Conservation (phyloP, 179 eudicot genomes). For the Beta corolliflora region DNA sequence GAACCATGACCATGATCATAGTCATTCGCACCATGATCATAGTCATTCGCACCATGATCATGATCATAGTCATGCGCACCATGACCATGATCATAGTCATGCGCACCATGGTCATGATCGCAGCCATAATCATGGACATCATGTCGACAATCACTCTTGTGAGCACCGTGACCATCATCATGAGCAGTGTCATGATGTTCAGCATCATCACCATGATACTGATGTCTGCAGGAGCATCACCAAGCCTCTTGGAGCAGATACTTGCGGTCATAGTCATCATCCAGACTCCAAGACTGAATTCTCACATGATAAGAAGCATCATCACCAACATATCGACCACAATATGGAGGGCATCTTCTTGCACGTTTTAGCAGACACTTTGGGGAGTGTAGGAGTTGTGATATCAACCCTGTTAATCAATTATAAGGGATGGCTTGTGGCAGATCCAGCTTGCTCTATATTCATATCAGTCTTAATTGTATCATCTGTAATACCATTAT, state of each 20-base stretch:
- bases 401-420: constrained; percentile 83
- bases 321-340: constrained; percentile 75
- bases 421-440: constrained; percentile 93
- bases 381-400: constrained; percentile 98
- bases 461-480: constrained; percentile 84
- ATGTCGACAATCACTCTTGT: constrained; percentile 2
- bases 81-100: constrained; percentile 18
- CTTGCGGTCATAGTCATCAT: constrained; percentile 38
- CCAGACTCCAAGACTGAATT: constrained; percentile 21
- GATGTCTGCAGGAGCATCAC: constrained; percentile 15
- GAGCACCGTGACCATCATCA: constrained; percentile 25
- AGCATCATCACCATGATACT: constrained; percentile 28
- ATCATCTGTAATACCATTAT: constrained; percentile 83
- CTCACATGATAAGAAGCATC: constrained; percentile 37
- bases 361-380: constrained; percentile 92
- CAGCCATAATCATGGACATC: constrained; percentile 11
- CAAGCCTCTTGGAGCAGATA: constrained; percentile 10
- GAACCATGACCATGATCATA: constrained; percentile 12
- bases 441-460: constrained; percentile 96
- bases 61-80: constrained; percentile 31
- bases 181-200: constrained; percentile 22
- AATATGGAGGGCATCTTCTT: constrained; percentile 99
- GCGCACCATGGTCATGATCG: constrained; percentile 28
- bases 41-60: constrained; percentile 29
- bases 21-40: constrained; percentile 32